These are phyloP conservation scores for Phytophthora ramorum DNA, from an alignment of 352 stramenopile species.

Conservation along the genomic window DNA sequence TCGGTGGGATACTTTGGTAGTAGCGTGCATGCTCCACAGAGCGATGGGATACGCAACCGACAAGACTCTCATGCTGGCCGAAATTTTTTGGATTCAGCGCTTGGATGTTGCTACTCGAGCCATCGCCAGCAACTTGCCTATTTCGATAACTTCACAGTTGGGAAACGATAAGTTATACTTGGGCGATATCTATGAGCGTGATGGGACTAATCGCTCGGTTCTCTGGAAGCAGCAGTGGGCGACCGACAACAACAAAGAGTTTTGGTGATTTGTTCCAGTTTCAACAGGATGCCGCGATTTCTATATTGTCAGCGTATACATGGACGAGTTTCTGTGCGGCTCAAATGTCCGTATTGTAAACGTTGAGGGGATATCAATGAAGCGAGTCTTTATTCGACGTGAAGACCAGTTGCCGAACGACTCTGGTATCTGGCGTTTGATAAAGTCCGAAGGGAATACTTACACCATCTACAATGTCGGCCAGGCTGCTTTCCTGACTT, in stretches of 20 bases:
- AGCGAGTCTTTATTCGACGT: constrained; percentile 3
- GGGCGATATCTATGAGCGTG: neutral
- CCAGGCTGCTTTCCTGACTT: constrained; percentile 11
- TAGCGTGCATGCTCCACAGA: constrained; percentile 5
- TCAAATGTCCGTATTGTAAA: neutral
- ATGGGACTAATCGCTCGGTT: constrained; percentile 3
- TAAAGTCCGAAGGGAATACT: neutral
- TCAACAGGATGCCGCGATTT: constrained; percentile 4
- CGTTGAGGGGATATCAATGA: neutral
- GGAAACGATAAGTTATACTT: neutral
- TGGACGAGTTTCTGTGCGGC: constrained; percentile 5
- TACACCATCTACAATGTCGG: constrained; percentile 9
- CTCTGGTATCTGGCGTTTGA: constrained; percentile 10
- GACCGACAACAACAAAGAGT: constrained; percentile 12
- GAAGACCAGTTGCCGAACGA: neutral
- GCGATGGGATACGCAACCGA: neutral
- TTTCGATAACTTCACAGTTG: constrained; percentile 4
- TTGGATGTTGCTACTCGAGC: neutral
- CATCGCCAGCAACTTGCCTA: constrained; percentile 4
- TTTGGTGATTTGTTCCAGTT: constrained; percentile 21
- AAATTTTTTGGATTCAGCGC: constrained; percentile 20
- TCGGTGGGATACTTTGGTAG: constrained; percentile 2
- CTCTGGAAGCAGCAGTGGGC: constrained; percentile 15
- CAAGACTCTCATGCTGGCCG: constrained; percentile 10
- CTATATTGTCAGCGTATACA: constrained; percentile 13